Evolutionary conservation across 345 rosid genomes (phyloP).

Genomic region (Rhizophora mangle): DNA sequence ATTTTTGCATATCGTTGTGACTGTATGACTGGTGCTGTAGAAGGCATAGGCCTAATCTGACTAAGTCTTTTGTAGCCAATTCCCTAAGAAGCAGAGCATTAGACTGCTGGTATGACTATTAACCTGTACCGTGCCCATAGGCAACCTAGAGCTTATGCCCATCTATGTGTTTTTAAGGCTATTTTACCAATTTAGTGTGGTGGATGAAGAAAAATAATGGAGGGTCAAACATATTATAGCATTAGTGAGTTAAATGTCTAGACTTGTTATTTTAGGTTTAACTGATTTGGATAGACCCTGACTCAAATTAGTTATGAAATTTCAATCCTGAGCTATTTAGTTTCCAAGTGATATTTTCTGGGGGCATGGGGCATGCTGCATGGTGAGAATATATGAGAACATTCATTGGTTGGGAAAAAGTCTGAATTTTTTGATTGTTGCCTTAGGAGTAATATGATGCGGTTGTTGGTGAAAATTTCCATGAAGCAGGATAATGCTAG

Average conservation of each 20-base stretch:
- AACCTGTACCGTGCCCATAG: neutral
- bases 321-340: too few relatives aligned
- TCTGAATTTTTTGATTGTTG: too few relatives aligned
- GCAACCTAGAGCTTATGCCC: too few relatives aligned
- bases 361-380: too few relatives aligned
- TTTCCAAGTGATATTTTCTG: too few relatives aligned
- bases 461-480: too few relatives aligned
- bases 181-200: neutral
- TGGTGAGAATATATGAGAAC: too few relatives aligned
- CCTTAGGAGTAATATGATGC: too few relatives aligned
- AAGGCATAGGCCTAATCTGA: neutral
- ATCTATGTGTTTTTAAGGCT: too few relatives aligned
- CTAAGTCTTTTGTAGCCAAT: neutral
- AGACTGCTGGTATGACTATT: conserved; percentile 1
- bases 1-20: neutral
- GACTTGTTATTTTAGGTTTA: neutral
- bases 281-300: neutral
- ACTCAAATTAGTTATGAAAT: too few relatives aligned
- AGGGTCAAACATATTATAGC: neutral
- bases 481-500: too few relatives aligned
- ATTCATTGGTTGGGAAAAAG: too few relatives aligned
- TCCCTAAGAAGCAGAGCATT: conserved; percentile 1
- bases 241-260: neutral
- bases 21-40: neutral
- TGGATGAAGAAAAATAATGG: neutral